Percentiles rank a stretch among this genome's conserved stretches.
Conservation (phyloP, 2,329 filamentous ascomycete genomes). For the Xylariomycetidae sp. region DNA sequence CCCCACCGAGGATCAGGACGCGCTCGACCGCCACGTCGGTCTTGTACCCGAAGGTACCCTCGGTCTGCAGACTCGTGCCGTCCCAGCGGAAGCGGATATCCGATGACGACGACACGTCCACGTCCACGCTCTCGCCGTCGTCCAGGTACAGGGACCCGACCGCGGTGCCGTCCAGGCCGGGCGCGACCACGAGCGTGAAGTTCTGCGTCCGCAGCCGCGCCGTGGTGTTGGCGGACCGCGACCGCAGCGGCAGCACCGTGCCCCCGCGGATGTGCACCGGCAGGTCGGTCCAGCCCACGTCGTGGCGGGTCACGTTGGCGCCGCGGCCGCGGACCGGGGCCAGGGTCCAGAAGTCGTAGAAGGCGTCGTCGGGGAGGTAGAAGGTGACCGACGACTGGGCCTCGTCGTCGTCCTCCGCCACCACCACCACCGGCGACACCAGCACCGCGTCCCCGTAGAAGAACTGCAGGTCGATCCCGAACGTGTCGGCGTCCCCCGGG, state of each 20-base stretch:
- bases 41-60: constrained; percentile 14
- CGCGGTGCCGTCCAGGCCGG: constrained; percentile 56
- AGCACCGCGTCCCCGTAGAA: constrained; percentile 44
- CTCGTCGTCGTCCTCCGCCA: no score
- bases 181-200: constrained; percentile 67
- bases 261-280: constrained; percentile 65
- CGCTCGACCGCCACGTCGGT: constrained; percentile 15
- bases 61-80: constrained; percentile 11
- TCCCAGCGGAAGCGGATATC: constrained; percentile 18
- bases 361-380: constrained; percentile 45
- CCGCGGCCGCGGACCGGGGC: constrained; percentile 36
- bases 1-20: constrained; percentile 11
- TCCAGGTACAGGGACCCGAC: constrained; percentile 68
- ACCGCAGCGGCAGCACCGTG: constrained; percentile 56
- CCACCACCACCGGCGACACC: constrained; percentile 42
- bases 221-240: constrained; percentile 55
- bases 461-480: constrained; percentile 42
- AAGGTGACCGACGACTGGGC: constrained; percentile 36
- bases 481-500: constrained; percentile 42
- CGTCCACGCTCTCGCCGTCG: constrained; percentile 64
- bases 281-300: constrained; percentile 44
- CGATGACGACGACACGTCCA: no score
- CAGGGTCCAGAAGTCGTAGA: constrained; percentile 39
- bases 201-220: constrained; percentile 54
- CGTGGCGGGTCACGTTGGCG: constrained; percentile 28